These are phyloP conservation scores for Hygrocybe punicea DNA, from an alignment of 768 basidiomycete genomes.

Conservation along the genomic window DNA sequence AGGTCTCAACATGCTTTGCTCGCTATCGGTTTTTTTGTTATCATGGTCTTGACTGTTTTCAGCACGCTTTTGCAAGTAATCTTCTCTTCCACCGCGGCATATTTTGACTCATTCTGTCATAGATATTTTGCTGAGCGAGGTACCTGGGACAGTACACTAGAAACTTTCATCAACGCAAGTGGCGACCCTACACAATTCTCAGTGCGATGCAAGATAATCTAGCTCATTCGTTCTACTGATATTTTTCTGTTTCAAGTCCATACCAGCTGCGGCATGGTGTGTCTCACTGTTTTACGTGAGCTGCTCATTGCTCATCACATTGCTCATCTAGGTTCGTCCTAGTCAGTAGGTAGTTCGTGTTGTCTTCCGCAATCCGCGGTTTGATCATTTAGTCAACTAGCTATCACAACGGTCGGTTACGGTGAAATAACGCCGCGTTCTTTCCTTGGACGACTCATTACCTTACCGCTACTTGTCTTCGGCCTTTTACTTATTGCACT, in stretches of 20 bases:
- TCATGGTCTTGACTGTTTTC: slow-evolving; percentile 83
- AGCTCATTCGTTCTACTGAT: neutral
- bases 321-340: slow-evolving; percentile 56
- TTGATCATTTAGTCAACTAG: slow-evolving; percentile 32
- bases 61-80: slow-evolving; percentile 73
- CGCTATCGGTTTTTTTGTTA: slow-evolving; percentile 84
- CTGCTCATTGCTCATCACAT: neutral
- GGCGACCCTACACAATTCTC: slow-evolving; percentile 81
- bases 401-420: slow-evolving; percentile 88
- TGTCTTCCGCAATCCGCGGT: neutral
- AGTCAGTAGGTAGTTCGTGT: slow-evolving; percentile 55
- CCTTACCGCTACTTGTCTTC: slow-evolving; percentile 81
- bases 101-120: neutral
- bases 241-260: slow-evolving; percentile 40
- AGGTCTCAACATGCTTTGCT: slow-evolving; percentile 83
- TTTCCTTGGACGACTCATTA: slow-evolving; percentile 80
- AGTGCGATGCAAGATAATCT: slow-evolving; percentile 36
- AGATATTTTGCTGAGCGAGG: slow-evolving; percentile 91
- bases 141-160: slow-evolving; percentile 79
- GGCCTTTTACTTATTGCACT: slow-evolving; percentile 86
- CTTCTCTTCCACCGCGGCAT: neutral
- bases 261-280: slow-evolving; percentile 74
- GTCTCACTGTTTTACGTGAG: slow-evolving; percentile 23
- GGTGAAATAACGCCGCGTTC: slow-evolving; percentile 90
- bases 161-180: slow-evolving; percentile 79